A percentile compares a stretch with the other conserved stretches of the same genome.
phyloP scores from a whole-genome alignment of 2,329 filamentous ascomycete genomes.

The Hymenoscyphus fructigenus region DNA sequence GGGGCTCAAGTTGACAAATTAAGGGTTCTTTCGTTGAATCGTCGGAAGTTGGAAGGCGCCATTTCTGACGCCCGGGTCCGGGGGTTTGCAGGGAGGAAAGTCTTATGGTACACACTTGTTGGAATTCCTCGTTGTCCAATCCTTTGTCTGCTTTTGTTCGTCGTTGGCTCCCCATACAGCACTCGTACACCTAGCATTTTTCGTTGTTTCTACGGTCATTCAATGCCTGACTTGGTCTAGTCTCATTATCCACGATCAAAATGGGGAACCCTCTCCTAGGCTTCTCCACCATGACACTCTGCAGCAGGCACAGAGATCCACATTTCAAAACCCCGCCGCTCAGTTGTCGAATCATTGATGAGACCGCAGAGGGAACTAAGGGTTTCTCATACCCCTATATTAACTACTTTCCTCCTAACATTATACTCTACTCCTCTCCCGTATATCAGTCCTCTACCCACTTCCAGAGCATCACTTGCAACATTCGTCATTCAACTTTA shows the following conservation, averaged over 20 bases:
- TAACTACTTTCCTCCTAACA: conserved; percentile 19
- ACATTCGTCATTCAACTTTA: not conserved
- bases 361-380: conserved; percentile 8
- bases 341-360: not conserved
- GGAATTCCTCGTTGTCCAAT: conserved; percentile 12
- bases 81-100: not conserved
- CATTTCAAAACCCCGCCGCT: conserved; percentile 13
- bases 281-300: not conserved
- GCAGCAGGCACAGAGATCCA: not conserved
- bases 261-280: conserved; percentile 12
- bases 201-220: conserved; percentile 20
- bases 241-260: conserved; percentile 1
- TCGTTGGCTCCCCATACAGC: not conserved
- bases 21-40: not conserved
- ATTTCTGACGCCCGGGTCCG: conserved; percentile 31
- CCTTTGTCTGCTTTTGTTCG: conserved; percentile 27
- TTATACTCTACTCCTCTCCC: not conserved
- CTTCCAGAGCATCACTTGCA: not conserved
- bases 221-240: conserved; percentile 11
- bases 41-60: conserved; percentile 13
- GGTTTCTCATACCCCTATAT: conserved; percentile 24
- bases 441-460: not conserved
- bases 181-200: conserved; percentile 15
- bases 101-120: not conserved
- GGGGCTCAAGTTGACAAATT: conserved; percentile 17